A percentile compares a stretch with the other conserved stretches of the same genome.
These are phyloP conservation scores for Rhodotorula sp. DNA, from an alignment of 1,284 basidiomycete species.

Conservation along the genomic window DNA sequence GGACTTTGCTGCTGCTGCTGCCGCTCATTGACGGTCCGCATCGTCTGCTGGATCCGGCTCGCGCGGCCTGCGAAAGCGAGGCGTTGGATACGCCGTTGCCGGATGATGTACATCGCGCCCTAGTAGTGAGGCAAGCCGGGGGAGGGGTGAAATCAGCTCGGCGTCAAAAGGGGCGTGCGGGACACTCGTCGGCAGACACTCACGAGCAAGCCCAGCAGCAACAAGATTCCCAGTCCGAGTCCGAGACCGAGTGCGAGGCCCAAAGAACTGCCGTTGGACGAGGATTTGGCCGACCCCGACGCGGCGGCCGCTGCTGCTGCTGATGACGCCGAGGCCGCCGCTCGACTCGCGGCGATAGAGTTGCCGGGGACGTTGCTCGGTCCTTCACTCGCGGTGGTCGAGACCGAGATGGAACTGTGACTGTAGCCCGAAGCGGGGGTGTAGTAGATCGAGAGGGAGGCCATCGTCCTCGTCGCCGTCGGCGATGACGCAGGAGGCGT, in stretches of 20 bases:
- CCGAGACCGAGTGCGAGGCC: slow-evolving; percentile 20
- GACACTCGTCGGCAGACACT: neutral
- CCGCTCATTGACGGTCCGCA: slow-evolving; percentile 3
- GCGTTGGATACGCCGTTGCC: neutral
- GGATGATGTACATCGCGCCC: neutral
- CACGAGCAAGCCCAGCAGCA: neutral
- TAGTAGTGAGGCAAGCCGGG: neutral
- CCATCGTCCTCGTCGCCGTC: neutral
- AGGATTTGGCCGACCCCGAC: neutral
- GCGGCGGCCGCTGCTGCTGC: neutral
- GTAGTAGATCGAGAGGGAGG: neutral
- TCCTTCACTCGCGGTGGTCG: neutral
- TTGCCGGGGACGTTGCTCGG: slow-evolving; percentile 20
- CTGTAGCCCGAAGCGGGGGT: slow-evolving; percentile 2
- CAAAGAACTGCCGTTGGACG: neutral
- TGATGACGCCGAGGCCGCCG: neutral
- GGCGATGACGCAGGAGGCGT: neutral
- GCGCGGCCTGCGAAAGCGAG: neutral
- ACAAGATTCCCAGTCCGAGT: slow-evolving; percentile 12
- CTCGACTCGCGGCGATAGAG: slow-evolving; percentile 15
- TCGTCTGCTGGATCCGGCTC: neutral
- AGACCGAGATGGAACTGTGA: neutral
- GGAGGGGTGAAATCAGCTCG: no score
- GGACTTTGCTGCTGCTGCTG: neutral
- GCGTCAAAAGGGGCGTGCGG: no score